Percentiles rank a stretch among this genome's conserved stretches.
Conservation (phyloP, 371 early-diverging fungal species). For the Mucor sp. region DNA sequence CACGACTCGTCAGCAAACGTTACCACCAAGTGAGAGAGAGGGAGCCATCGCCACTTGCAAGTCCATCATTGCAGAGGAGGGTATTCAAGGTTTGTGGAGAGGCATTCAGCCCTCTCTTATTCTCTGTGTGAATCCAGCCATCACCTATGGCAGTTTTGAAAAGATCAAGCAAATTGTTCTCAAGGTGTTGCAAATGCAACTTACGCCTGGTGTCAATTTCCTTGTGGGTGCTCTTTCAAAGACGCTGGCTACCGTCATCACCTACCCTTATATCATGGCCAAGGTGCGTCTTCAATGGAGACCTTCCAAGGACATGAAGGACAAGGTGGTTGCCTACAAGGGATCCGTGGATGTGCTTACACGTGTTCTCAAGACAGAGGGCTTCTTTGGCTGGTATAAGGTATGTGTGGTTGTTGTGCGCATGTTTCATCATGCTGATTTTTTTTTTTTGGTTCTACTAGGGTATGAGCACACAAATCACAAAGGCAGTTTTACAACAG, state of each 20-base stretch:
- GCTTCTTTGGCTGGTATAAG: conserved; percentile 92
- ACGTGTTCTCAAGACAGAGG: conserved; percentile 80
- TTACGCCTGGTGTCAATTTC: conserved; percentile 83
- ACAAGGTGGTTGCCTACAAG: conserved; percentile 65
- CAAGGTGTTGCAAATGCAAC: conserved; percentile 35
- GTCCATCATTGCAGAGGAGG: conserved; percentile 83
- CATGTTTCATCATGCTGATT: not conserved
- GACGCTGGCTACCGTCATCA: conserved; percentile 85
- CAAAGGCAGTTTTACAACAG: conserved; percentile 95
- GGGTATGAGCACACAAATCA: conserved; percentile 96
- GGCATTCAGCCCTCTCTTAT: conserved; percentile 91
- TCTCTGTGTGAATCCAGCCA: conserved; percentile 93
- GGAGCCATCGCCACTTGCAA: conserved; percentile 57
- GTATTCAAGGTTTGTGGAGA: conserved; percentile 83
- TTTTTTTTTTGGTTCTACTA: too few relatives aligned
- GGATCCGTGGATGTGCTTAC: conserved; percentile 86
- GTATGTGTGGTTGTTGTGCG: conserved; percentile 44
- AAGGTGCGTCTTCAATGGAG: conserved; percentile 96
- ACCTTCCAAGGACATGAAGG: conserved; percentile 67
- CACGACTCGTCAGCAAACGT: conserved; percentile 83
- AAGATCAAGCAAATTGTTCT: conserved; percentile 73
- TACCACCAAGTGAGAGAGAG: conserved; percentile 59
- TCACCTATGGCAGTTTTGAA: conserved; percentile 97
- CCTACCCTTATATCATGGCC: conserved; percentile 98
- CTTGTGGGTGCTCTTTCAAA: conserved; percentile 90